Evolutionary conservation across 108 stramenopile genomes (phyloP), one percentile per base, ranked within the genome.

Genomic region (Skeletonema potamos): DNA sequence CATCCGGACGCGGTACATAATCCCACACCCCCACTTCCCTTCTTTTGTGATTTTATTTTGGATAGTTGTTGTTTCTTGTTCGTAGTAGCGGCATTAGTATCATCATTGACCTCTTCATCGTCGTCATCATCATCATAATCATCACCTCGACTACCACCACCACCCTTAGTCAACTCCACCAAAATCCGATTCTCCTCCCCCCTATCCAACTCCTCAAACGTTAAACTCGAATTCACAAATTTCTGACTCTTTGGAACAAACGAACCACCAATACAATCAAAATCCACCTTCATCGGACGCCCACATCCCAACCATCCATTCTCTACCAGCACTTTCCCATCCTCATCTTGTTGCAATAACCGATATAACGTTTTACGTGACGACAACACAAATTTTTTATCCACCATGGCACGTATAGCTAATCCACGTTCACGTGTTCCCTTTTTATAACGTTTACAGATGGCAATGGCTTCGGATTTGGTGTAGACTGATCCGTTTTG

Each of bases 331-430:
- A 18, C 20, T 3, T 9, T 17, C 18, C 58, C 58, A 9, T 59
- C 58, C 28, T 59, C 58, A 34, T 59, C 58, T 1, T 33, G 33
- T 4, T 59, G 58, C 6, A 24, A 48, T 4, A 66, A 24, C 15
- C 34, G 17, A 28, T 41, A 24, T 0, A 41, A 27, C 1, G 37
- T 66, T 11, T 43, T 37, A n/a, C 43, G 39, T 2, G 27, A 24
- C 4, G 20, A 20, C 27, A 43, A 29, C 7, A 54, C 65, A 17
- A 30, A 66, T 3, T 32, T 17, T 26, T 41, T 27, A 9, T 48
- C 5, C 1, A 66, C 12, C 65, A 66, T 66, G 65, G 65, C 65
- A 54, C 46, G 43, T 22, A 66, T 66, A 24, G 65, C 65, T 12
- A 28, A 1, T 6, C 28, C 27, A 12, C 65, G 43, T 29, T 66